Percentiles rank a stretch among this genome's conserved stretches.
Evolutionary conservation across 257 asterid species (phyloP).

Genomic region (Ilex aquifolium): DNA sequence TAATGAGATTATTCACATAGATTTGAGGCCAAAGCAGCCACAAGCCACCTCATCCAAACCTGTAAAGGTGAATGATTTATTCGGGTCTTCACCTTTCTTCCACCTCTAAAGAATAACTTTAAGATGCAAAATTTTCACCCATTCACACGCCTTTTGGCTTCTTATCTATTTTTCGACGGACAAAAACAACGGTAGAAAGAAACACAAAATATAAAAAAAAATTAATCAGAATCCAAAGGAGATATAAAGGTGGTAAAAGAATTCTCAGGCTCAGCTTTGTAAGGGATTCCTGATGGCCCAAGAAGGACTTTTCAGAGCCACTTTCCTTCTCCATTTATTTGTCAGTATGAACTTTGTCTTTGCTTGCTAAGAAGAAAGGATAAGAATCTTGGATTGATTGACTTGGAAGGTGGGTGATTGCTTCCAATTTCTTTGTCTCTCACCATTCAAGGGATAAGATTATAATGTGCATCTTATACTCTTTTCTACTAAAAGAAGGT

Average conservation of each 20-base stretch:
- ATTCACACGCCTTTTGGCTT: conserved; percentile 26
- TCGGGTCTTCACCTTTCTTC: conserved; percentile 8
- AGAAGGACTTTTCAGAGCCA: conserved; percentile 19
- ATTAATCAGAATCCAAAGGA: conserved; percentile 4
- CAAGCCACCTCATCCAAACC: conserved; percentile 17
- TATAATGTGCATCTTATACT: conserved; percentile 1
- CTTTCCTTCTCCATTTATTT: conserved; percentile 25
- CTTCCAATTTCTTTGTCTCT: conserved; percentile 29
- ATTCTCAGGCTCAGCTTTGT: conserved; percentile 21
- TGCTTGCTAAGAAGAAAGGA: conserved; percentile 21
- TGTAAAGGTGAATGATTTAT: conserved; percentile 23
- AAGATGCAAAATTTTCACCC: conserved; percentile 13
- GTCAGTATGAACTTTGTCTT: conserved; percentile 24
- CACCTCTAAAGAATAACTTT: conserved; percentile 30
- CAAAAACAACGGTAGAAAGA: conserved; percentile 13
- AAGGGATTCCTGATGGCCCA: conserved; percentile 28
- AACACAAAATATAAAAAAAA: conserved; percentile 3
- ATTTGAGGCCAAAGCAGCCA: not conserved
- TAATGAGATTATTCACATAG: too few relatives aligned
- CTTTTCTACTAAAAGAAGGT: not conserved
- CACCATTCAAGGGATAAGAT: conserved; percentile 16
- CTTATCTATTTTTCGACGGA: conserved; percentile 9
- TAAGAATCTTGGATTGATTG: conserved; percentile 23
- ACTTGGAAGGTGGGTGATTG: conserved; percentile 6
- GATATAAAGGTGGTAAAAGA: conserved; percentile 19